Percentiles rank a stretch among this genome's conserved stretches.
phyloP scores from a whole-genome alignment of 2,329 filamentous ascomycete species.

The Exophiala oligosperma region DNA sequence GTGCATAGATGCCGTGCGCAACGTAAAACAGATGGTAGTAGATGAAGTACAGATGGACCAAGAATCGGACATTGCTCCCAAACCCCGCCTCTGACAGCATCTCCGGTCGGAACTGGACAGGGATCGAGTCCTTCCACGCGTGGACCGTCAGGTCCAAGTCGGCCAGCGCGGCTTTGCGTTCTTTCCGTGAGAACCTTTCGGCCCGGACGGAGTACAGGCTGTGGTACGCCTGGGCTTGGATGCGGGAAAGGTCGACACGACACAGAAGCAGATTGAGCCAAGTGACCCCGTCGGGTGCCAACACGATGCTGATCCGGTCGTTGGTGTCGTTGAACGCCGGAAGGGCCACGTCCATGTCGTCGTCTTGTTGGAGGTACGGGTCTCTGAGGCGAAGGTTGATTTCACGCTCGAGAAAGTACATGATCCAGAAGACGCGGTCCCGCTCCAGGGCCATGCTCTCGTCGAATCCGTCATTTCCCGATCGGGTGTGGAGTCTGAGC shows the following conservation, averaged over 20 bases:
- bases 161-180: background rate
- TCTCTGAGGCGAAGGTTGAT: slow-evolving; percentile 43
- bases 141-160: background rate
- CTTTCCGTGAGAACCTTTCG: background rate
- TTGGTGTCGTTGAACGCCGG: background rate
- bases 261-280: slow-evolving; percentile 4
- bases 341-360: slow-evolving; percentile 30
- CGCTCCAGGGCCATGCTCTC: slow-evolving; percentile 27
- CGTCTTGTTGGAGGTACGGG: slow-evolving; percentile 38
- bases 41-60: slow-evolving; percentile 1
- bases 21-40: slow-evolving; percentile 2
- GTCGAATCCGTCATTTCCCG: background rate
- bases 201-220: slow-evolving; percentile 1
- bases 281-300: background rate
- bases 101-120: slow-evolving; percentile 1
- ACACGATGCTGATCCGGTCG: background rate
- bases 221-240: slow-evolving; percentile 4
- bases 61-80: background rate
- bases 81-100: background rate
- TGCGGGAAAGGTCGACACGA: slow-evolving; percentile 1
- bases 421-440: slow-evolving; percentile 32
- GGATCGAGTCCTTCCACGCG: slow-evolving; percentile 6
- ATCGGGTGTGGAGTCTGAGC: slow-evolving; percentile 1
- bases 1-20: background rate
- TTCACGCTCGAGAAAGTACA: slow-evolving; percentile 41